Evolutionary conservation across 2,329 filamentous ascomycete species (phyloP), one percentile per base, ranked within the genome.

Genomic region (Stemphylium beticola): DNA sequence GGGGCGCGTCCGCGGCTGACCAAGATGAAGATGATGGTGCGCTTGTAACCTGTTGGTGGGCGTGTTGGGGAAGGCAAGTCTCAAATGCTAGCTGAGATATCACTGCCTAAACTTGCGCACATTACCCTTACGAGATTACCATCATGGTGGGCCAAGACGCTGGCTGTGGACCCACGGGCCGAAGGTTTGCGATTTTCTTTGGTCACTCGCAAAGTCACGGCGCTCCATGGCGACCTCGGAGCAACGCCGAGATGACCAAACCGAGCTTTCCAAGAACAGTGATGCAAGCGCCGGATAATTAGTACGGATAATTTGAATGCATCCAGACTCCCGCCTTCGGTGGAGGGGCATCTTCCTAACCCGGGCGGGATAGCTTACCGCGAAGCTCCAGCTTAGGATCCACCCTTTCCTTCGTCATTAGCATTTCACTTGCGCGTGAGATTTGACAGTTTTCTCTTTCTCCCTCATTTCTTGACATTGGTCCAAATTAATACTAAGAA

Each of bases 11-110:
- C 17, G 62, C 57, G 40, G 54, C 55, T 39, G 79, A 80, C 22
- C 81, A 81, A 1, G 81, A 84, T 32, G 80, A 83, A 41, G 71
- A 75, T 44, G 77, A 64, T 60, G 72, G 49, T 53, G 68, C 70
- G 22, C 77, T 80, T 45, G 84, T 91, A 26, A 81, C 80, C 40
- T 92, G 89, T 65, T 91, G 88, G 88, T 85, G 87, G 83, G 87
- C 85, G 6, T 76, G 89, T 2, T 91, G 80, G 80, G 79, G 66
- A 33, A 76, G 77, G 56, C 53, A 57, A 55, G 57, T 51, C 40
- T 49, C 43, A 40, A 55, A 58, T 46, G 49, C 54, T 34, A 54
- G 48, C 33, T 55, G 33, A 52, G 39, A 50, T 29, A 38, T 52
- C 57, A 59, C 55, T 57, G 62, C 53, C 50, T 42, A 36, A 39